Base-by-base conservation (phyloP, 257 asterid species). In the Nyctanthes arbortristis region DNA sequence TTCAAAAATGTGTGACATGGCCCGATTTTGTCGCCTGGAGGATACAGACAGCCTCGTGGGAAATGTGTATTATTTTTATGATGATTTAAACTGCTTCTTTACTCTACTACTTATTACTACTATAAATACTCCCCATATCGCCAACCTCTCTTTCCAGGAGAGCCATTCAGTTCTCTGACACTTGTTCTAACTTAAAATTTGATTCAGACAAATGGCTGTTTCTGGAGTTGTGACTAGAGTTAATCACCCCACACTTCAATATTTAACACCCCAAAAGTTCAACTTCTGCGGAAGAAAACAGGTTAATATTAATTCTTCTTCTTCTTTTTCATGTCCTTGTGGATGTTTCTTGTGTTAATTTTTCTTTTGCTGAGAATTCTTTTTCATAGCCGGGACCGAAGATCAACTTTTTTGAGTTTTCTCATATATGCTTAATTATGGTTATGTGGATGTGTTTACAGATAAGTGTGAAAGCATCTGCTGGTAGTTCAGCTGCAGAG, bases 391-490 rank as follows among this genome's bases (percentile, higher is more conserved):
- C n/a, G n/a, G n/a, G n/a, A n/a, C n/a, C n/a, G n/a, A n/a, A n/a
- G n/a, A n/a, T n/a, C n/a, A n/a, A n/a, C n/a, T n/a, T n/a, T n/a
- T n/a, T n/a, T n/a, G 43, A 37, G 25, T 14, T 32, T 31, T n/a
- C 29, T 5, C 20, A 24, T 20, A 2, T 62, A 0, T 9, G 28
- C 39, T 18, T 40, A 43, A 5, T 65, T 62, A 52, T 78, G 54
- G 10, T 71, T 16, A 47, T 13, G 8, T 57, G 45, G 65, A 29
- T 24, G 31, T 64, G 61, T 24, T 67, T 64, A 7, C 81, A 85
- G 94, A 36, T 80, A 22, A 73, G 47, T 60, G 74, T 85, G 31
- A 89, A 71, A 73, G 92, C 92, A 65, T 83, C 82, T 6, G 75
- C 56, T 47, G 66, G 70, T 49, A 54, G 71, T 56, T 75, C 82